Evolutionary conservation across 1,284 basidiomycete genomes (phyloP).

Genomic region (Pterulicium gracile): DNA sequence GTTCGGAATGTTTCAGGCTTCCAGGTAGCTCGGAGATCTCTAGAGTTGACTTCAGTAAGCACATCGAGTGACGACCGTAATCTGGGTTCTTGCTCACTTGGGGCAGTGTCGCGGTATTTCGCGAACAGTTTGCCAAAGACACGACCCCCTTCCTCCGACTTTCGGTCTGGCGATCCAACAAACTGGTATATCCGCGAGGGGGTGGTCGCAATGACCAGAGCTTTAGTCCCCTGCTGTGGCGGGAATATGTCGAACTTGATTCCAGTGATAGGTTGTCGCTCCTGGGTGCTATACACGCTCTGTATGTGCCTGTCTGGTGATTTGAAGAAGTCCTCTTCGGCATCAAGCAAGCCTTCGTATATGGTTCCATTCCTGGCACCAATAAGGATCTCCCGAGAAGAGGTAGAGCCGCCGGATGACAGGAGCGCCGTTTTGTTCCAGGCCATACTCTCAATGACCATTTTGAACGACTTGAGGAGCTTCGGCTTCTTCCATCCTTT

Average conservation of each 20-base stretch:
- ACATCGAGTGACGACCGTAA: conserved; percentile 2
- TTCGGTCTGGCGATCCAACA: conserved; percentile 55
- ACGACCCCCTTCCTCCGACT: conserved; percentile 65
- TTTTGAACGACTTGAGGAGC: conserved; percentile 72
- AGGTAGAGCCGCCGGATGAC: conserved; percentile 52
- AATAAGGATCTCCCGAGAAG: conserved; percentile 82
- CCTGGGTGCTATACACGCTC: conserved; percentile 69
- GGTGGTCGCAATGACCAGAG: conserved; percentile 77
- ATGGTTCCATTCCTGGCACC: conserved; percentile 80
- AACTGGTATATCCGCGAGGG: conserved; percentile 89
- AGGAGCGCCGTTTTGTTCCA: conserved; percentile 81
- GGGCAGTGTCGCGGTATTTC: conserved; percentile 60
- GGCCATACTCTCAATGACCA: conserved; percentile 85
- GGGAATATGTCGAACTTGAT: conserved; percentile 73
- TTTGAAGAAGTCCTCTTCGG: conserved; percentile 88
- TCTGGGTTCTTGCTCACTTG: conserved; percentile 73
- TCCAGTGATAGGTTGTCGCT: conserved; percentile 73
- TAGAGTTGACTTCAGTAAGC: conserved; percentile 24
- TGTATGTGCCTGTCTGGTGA: conserved; percentile 77
- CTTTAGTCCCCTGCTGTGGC: conserved; percentile 45
- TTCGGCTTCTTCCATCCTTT: conserved; percentile 73
- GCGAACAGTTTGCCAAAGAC: conserved; percentile 70
- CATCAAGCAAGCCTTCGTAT: conserved; percentile 78
- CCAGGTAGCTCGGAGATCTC: conserved; percentile 85
- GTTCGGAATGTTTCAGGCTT: conserved; percentile 58